Conservation (phyloP, 1,284 basidiomycete species). For the Pterulicium gracile region DNA sequence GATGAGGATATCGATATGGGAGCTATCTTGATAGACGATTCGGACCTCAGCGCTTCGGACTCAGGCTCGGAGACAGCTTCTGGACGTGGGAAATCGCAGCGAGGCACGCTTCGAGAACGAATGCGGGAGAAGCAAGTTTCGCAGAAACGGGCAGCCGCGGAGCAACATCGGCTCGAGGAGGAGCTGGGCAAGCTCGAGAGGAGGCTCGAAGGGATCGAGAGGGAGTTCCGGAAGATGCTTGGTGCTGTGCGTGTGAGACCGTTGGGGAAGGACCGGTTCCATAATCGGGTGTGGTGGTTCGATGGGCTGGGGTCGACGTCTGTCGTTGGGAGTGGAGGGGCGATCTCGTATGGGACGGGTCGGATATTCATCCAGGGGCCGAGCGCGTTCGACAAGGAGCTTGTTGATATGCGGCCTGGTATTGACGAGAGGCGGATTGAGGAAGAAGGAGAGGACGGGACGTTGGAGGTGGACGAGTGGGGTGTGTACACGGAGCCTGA, state of each 20-base stretch:
- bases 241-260: constrained; percentile 81
- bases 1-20: background rate
- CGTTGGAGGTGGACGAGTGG: constrained; percentile 76
- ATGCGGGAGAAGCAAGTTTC: constrained; percentile 65
- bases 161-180: constrained; percentile 77
- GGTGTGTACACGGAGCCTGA: constrained; percentile 80
- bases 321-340: constrained; percentile 62
- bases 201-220: constrained; percentile 79
- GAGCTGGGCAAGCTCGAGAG: constrained; percentile 75
- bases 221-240: constrained; percentile 83
- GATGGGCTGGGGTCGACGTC: constrained; percentile 87
- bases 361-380: constrained; percentile 87
- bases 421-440: constrained; percentile 47
- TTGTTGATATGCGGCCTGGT: constrained; percentile 50
- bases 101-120: constrained; percentile 67
- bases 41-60: constrained; percentile 61
- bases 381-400: constrained; percentile 65
- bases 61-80: constrained; percentile 38
- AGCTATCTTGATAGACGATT: constrained; percentile 29
- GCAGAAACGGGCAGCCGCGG: constrained; percentile 59
- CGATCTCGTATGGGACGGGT: constrained; percentile 79
- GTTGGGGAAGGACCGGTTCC: constrained; percentile 86
- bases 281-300: constrained; percentile 97
- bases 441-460: constrained; percentile 71
- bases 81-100: constrained; percentile 36